Conservation (phyloP, 805 yeast genomes). For the Hanseniaspora mollemarum region DNA sequence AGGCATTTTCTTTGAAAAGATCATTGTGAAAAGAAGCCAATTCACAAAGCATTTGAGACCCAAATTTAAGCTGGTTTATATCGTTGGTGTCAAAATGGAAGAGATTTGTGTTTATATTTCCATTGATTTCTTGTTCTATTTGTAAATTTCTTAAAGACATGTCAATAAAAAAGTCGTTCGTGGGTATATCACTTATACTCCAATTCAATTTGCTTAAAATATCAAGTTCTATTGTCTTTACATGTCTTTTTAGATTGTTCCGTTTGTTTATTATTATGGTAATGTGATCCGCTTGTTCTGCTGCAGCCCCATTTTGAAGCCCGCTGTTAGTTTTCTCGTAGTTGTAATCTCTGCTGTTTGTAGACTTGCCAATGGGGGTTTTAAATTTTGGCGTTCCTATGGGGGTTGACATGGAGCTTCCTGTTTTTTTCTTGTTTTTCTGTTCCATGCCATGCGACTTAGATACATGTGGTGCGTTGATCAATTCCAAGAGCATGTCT, state of each 20-base stretch:
- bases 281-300: constrained; percentile 10
- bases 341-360: constrained; percentile 36
- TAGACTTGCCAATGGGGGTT: constrained; percentile 20
- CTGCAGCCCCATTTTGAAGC: not conserved
- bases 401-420: constrained; percentile 13
- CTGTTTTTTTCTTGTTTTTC: constrained; percentile 1
- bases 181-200: constrained; percentile 46
- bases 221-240: constrained; percentile 59
- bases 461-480: constrained; percentile 35
- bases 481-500: constrained; percentile 37
- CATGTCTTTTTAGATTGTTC: constrained; percentile 26
- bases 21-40: constrained; percentile 51
- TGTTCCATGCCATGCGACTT: not conserved
- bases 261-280: constrained; percentile 6
- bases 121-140: constrained; percentile 17
- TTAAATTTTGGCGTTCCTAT: constrained; percentile 7
- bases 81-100: constrained; percentile 21
- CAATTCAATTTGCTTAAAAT: constrained; percentile 53
- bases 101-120: constrained; percentile 17
- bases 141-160: constrained; percentile 33
- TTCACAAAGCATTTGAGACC: constrained; percentile 55
- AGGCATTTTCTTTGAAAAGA: constrained; percentile 35
- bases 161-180: constrained; percentile 55
- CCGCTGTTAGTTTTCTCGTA: constrained; percentile 1
- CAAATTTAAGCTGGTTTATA: constrained; percentile 40